Percentiles rank a stretch among this genome's conserved stretches.
These are phyloP conservation scores for Ophiognomonia clavigignenti-juglandacearum DNA, from an alignment of 2,329 filamentous ascomycete genomes.

Conservation along the genomic window DNA sequence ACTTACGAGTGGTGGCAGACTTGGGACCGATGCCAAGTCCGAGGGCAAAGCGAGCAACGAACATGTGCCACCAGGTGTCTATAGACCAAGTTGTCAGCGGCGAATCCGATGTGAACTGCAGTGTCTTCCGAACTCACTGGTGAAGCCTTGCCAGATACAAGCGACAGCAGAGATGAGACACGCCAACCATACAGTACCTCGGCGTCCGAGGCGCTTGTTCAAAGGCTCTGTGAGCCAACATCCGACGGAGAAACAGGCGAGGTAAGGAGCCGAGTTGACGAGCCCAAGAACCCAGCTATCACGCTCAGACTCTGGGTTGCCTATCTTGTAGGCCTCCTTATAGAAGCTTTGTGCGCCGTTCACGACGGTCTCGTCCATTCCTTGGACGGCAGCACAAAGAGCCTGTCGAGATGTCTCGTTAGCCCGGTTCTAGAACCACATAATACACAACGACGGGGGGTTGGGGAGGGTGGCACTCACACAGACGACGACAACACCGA, in stretches of 20 bases:
- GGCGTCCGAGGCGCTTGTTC: constrained; percentile 64
- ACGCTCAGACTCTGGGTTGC: constrained; percentile 38
- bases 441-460: too few relatives aligned
- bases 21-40: constrained; percentile 69
- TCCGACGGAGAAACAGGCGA: constrained; percentile 63
- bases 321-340: constrained; percentile 56
- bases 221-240: constrained; percentile 72
- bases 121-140: constrained; percentile 19
- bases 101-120: neutral
- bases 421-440: too few relatives aligned
- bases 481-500: constrained; percentile 54
- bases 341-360: constrained; percentile 67
- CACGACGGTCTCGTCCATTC: constrained; percentile 67
- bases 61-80: constrained; percentile 59
- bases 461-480: constrained; percentile 27
- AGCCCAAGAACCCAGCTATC: constrained; percentile 51
- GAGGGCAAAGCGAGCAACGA: constrained; percentile 64
- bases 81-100: constrained; percentile 20
- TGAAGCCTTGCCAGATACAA: constrained; percentile 46
- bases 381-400: constrained; percentile 65
- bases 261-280: constrained; percentile 56
- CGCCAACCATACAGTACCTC: constrained; percentile 66
- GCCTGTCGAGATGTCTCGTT: constrained; percentile 35
- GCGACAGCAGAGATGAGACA: constrained; percentile 52
- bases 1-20: constrained; percentile 54